Base-by-base conservation (phyloP, 108 stramenopile genomes). In the Licmophora abbreviata region DNA sequence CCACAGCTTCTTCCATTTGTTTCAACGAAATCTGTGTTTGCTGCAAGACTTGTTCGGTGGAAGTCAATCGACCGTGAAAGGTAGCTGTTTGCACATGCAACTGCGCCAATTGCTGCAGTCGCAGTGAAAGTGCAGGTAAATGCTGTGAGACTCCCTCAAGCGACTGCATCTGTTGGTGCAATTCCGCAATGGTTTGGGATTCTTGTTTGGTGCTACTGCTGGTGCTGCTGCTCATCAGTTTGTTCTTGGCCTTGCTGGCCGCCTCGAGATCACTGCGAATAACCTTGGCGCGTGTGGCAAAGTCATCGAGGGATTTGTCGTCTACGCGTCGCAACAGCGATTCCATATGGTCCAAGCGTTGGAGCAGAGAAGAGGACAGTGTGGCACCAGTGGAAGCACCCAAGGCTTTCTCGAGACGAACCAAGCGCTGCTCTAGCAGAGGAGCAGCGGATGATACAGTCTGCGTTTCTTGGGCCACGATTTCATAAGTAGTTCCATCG, bases 261-360 rank as follows among this genome's bases (percentile, higher is more conserved):
- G 79, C 79, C 52, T 77, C 79, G 29, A 81, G 45, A 62, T 81
- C 79, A 28, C 69, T 58, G 14, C 79, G 69, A 50, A 81, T 76
- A 20, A 73, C 71, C 55, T 77, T 81, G 50, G 79, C 79, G 29
- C 74, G 63, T 36, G 63, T 66, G 40, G 74, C 42, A 25, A 61
- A 52, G 23, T 58, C 43, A 34, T 75, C 78, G 36, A 80, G 27
- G 2, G 50, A 45, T 4, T 62, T 31, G 3, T 49, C 36, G 52
- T 80, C 71, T 3, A 75, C 45, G 6, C 57, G 51, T 23, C 29
- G 25, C 10, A 73, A 36, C 35, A 65, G 22, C 12, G 42, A 12
- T 42, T 81, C 79, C 51, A 74, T 32, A 14, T 54, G 48, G 41
- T 61, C 60, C 62, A 81, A 55, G 22, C 79, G 72, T n/a, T 62